Evolutionary conservation across 1,139 yeast genomes (phyloP), one percentile per base, ranked within the genome.

Genomic region (Lodderomyces orthopsilosis): DNA sequence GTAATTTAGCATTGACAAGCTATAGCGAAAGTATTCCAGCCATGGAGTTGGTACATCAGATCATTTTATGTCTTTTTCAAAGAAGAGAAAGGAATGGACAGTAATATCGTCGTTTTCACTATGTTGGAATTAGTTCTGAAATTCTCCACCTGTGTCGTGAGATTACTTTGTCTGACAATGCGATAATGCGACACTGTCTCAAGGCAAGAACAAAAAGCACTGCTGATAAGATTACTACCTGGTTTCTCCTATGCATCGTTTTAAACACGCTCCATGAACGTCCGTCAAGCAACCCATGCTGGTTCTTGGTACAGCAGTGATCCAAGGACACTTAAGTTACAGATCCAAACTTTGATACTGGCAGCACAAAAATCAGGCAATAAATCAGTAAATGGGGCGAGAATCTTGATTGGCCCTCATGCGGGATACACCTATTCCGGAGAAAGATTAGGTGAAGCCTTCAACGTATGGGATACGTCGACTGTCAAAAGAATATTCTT

Each of bases 371-470:
- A 35, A 34, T 33, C 42, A 6, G 14, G 40, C 34, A 24, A 26
- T 28, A 47, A 45, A 2, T 41, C 65, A 6, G 56, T 72, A 1
- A 56, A 68, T 0, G 87, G 85, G 1, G 89, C 95, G 14, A 68
- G 96, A 42, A 66, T 89, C 12, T 52, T 71, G 17, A 66, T 79
- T 8, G 80, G 79, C 0, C 85, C 87, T 1, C 99, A 93, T 62
- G 99, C 99, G 6, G 99, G 98, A 0, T 90, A 85, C 59, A 59
- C 85, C 4, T 93, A 85, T 59, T 84, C 95, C 33, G 96, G 97
- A 0, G 64, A 69, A 10, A 78, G 90, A 0, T 71, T 93, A 53
- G 95, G 93, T 0, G 83, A 86, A 57, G 77, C 95, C 0, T 93
- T 86, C 57, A 75, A 75, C 5, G 79, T 80, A 0, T 77, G 95